Conservation (phyloP, 2,329 filamentous ascomycete species). For the Fusarium odoratissimum region DNA sequence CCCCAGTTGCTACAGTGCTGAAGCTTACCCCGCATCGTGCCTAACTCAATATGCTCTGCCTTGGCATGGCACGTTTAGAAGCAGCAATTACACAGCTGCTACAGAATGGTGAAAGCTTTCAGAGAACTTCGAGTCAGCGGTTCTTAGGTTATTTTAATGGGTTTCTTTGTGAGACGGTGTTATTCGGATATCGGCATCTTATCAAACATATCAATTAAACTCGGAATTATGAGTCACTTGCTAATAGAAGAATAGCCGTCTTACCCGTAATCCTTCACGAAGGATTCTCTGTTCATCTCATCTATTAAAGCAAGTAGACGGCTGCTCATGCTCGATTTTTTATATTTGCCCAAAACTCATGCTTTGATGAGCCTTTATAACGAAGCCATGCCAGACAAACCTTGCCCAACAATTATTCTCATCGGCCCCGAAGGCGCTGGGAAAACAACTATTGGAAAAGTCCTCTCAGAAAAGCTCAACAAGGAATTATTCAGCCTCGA, state of each 20-base stretch:
- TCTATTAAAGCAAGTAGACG: fast-evolving
- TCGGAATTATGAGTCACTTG: background rate
- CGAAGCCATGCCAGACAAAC: background rate
- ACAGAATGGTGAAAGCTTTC: fast-evolving
- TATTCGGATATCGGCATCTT: background rate
- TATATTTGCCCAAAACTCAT: fast-evolving
- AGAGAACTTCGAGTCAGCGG: too few species aligned
- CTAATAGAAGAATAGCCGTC: background rate
- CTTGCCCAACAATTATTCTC: background rate
- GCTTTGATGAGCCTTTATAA: fast-evolving
- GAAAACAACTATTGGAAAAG: background rate
- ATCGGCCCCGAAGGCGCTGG: background rate
- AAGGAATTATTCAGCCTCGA: background rate
- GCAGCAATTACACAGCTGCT: too few species aligned
- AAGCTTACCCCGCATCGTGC: background rate
- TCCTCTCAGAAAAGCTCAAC: background rate
- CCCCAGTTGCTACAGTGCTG: too few species aligned
- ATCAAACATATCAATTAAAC: background rate
- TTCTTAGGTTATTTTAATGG: fast-evolving
- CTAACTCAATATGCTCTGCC: background rate
- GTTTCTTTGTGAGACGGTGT: fast-evolving
- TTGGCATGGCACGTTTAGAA: background rate
- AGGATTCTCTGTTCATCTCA: fast-evolving
- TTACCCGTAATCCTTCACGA: background rate
- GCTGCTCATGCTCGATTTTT: too few species aligned